Base-by-base conservation (phyloP, 306 rosid genomes). In the Alnus glutinosa region DNA sequence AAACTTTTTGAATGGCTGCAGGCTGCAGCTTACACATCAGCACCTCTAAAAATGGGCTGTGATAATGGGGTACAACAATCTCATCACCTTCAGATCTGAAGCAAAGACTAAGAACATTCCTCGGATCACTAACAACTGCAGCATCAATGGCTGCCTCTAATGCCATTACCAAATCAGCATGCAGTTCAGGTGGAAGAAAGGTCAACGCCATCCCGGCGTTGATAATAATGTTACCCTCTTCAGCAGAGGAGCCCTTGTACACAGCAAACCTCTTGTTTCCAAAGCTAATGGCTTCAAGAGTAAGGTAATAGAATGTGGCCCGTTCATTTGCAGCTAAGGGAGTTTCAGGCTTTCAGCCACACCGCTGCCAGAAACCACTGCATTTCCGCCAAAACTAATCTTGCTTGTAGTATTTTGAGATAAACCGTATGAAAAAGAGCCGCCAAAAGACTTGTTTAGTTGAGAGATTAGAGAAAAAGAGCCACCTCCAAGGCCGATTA, bases 401-500 rank as follows among this genome's bases (percentile, higher is more conserved):
- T 75, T 83, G 70, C 90, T 84, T 0, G 82, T 63, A 12, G 54
- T 68, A 0, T 3, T 19, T 0, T 0, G 89, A 85, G 2, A 83
- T 81, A 91, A 62, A 58, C 94, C 89, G 47, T 93, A 88, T 0
- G 97, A 89, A 79, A 93, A 91, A 36, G 74, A 86, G 0, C 73
- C 76, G 3, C 80, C 76, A 5, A 7, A 12, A 13, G 75, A 63
- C 2, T 62, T 37, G 36, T 74, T 78, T 18, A 91, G 13, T 75
- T 93, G 94, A 66, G 97, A 87, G 52, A 89, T 44, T 4, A 93
- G 49, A 2, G 96, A 93, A 66, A 89, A 83, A 0, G 48, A 18
- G 0, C 94, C 90, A 0, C 86, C 85, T 1, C 92, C 87, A 0
- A 89, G 92, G 3, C 94, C 97, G 0, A 93, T 77, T 12, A 91